phyloP scores from a whole-genome alignment of 805 yeast species.

The Candida piceae region DNA sequence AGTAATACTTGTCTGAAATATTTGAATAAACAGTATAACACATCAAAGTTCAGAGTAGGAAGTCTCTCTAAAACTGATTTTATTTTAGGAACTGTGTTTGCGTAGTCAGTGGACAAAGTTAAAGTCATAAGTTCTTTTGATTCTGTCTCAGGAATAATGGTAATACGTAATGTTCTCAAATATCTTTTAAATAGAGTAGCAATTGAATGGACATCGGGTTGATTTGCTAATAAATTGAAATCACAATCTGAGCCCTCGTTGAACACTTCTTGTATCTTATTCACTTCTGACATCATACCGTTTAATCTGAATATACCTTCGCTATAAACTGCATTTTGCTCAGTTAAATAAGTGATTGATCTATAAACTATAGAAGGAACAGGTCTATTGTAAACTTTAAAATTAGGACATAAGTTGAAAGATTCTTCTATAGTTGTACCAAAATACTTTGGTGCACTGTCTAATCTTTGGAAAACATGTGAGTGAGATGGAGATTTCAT shows the following conservation, averaged over 20 bases:
- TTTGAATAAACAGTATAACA: constrained; percentile 60
- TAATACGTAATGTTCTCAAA: constrained; percentile 69
- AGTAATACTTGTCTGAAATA: constrained; percentile 61
- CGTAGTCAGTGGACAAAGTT: constrained; percentile 24
- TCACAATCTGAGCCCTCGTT: constrained; percentile 67
- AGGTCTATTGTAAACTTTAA: constrained; percentile 34
- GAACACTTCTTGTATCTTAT: constrained; percentile 62
- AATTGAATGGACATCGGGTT: constrained; percentile 76
- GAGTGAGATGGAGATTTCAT: constrained; percentile 1
- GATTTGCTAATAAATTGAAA: constrained; percentile 40
- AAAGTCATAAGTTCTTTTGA: constrained; percentile 32
- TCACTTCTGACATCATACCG: constrained; percentile 78
- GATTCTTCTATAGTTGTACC: constrained; percentile 59
- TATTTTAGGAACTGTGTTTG: constrained; percentile 20
- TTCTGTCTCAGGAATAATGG: constrained; percentile 53
- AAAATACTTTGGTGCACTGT: constrained; percentile 38
- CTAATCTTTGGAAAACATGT: constrained; percentile 21
- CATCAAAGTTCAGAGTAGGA: constrained; percentile 52
- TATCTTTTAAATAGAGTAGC: constrained; percentile 83
- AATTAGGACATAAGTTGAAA: constrained; percentile 44
- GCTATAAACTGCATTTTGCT: constrained; percentile 68
- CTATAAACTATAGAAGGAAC: constrained; percentile 76
- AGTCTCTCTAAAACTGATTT: constrained; percentile 36
- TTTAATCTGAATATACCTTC: constrained; percentile 90
- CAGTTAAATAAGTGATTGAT: constrained; percentile 63